Evolutionary conservation across 768 basidiomycete species (phyloP).

Genomic region (Kwoniella dendrophila): DNA sequence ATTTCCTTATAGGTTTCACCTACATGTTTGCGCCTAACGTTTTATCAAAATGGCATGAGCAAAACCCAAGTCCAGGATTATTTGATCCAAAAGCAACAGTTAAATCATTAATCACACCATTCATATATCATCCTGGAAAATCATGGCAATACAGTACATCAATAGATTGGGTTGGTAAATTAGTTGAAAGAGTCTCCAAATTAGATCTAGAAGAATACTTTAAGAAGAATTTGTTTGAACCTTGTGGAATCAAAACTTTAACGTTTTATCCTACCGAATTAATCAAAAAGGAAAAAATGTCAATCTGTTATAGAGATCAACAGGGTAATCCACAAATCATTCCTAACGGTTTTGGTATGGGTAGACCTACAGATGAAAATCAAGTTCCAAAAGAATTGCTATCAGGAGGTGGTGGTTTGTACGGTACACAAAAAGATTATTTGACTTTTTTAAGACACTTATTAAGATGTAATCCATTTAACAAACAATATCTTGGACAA

Average conservation of each 20-base stretch:
- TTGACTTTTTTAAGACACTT: constrained; percentile 35
- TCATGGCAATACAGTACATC: constrained; percentile 38
- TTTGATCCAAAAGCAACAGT: constrained; percentile 28
- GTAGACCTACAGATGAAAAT: constrained; percentile 26
- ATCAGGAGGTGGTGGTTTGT: constrained; percentile 28
- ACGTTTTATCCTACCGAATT: constrained; percentile 39
- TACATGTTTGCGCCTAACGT: constrained; percentile 31
- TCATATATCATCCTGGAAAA: constrained; percentile 46
- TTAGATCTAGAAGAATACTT: constrained; percentile 49
- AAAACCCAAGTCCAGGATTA: constrained; percentile 21
- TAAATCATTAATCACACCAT: constrained; percentile 23
- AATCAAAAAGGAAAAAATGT: constrained; percentile 32
- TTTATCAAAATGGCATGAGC: constrained; percentile 28
- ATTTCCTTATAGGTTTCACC: constrained; percentile 31
- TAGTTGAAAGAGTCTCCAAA: constrained; percentile 45
- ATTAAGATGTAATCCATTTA: constrained; percentile 36
- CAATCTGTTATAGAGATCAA: constrained; percentile 18
- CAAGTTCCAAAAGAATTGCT: constrained; percentile 17
- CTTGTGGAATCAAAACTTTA: constrained; percentile 43
- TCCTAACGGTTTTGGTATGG: constrained; percentile 24
- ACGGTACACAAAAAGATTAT: constrained; percentile 31
- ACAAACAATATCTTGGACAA: constrained; percentile 5
- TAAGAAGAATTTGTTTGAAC: constrained; percentile 50
- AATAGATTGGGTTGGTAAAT: constrained; percentile 51
- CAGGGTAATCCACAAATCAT: constrained; percentile 19